Evolutionary conservation across 78 protist genomes (phyloP).

Genomic region (Emiliania huxleyi): DNA sequence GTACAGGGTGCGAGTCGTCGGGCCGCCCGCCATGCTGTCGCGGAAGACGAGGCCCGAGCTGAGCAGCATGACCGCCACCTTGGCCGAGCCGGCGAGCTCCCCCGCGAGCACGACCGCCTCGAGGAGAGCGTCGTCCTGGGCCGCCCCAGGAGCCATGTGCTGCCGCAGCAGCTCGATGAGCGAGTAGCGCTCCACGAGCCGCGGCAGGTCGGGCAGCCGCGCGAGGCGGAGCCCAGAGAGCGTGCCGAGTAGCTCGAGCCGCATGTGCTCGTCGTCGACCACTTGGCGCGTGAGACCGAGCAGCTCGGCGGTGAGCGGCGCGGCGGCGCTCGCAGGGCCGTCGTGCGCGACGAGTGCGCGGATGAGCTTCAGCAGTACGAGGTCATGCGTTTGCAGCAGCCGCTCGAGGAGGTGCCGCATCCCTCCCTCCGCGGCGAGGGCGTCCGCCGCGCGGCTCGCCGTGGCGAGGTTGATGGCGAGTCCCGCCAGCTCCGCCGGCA

Average conservation of each 20-base stretch:
- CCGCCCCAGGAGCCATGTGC: background rate
- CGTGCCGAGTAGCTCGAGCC: conserved; percentile 27
- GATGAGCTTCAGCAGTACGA: conserved; percentile 5
- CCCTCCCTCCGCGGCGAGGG: background rate
- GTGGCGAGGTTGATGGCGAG: background rate
- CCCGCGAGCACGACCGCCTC: background rate
- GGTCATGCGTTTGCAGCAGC: background rate
- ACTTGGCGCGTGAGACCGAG: background rate
- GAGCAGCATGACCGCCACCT: background rate
- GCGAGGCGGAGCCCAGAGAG: background rate
- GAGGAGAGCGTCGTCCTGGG: conserved; percentile 3
- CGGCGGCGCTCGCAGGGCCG: background rate
- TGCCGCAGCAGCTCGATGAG: background rate
- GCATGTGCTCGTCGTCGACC: background rate
- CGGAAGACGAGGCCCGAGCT: background rate
- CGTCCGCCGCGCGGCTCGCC: background rate
- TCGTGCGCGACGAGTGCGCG: background rate
- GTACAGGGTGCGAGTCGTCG: background rate
- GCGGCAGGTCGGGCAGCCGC: background rate
- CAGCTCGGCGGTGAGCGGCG: background rate
- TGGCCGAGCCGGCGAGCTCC: background rate
- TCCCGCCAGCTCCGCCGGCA: background rate
- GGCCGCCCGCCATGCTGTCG: background rate
- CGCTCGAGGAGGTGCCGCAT: conserved; percentile 14
- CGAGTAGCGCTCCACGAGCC: background rate